Conservation (phyloP, 2,329 filamentous ascomycete genomes). For the Trichoderma sp. region DNA sequence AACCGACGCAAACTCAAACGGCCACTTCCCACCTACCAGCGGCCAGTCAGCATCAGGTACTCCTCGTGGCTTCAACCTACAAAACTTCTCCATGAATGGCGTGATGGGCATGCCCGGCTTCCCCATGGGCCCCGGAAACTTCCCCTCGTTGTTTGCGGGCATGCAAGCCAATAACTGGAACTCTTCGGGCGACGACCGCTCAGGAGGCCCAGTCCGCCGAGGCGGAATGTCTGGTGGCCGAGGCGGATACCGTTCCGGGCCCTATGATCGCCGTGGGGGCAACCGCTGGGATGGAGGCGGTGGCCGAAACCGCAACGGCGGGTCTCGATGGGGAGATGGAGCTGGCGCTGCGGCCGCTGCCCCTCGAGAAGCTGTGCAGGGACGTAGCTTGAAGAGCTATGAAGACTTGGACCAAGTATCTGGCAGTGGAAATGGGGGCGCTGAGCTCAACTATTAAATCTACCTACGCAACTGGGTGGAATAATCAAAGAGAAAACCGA, state of each 20-base stretch:
- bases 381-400: slow-evolving; percentile 92
- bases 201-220: slow-evolving; percentile 70
- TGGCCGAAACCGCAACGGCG: slow-evolving; percentile 55
- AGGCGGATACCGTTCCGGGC: slow-evolving; percentile 66
- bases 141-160: slow-evolving; percentile 59
- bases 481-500: not conserved
- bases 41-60: slow-evolving; percentile 79
- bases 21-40: slow-evolving; percentile 84
- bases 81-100: slow-evolving; percentile 66
- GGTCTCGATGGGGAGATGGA: slow-evolving; percentile 72
- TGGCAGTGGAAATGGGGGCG: slow-evolving; percentile 68
- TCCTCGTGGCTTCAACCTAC: slow-evolving; percentile 86
- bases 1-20: slow-evolving; percentile 92
- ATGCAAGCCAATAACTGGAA: slow-evolving; percentile 56
- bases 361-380: slow-evolving; percentile 88
- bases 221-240: slow-evolving; percentile 59
- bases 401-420: slow-evolving; percentile 92
- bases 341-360: slow-evolving; percentile 78
- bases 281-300: slow-evolving; percentile 54
- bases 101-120: slow-evolving; percentile 66
- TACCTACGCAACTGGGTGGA: not conserved
- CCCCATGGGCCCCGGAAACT: slow-evolving; percentile 53
- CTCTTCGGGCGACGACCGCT: slow-evolving; percentile 58
- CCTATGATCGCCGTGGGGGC: slow-evolving; percentile 71
- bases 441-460: slow-evolving; percentile 87